Evolutionary conservation across 2,329 filamentous ascomycete species (phyloP).

Genomic region (Corynespora cassiicola): DNA sequence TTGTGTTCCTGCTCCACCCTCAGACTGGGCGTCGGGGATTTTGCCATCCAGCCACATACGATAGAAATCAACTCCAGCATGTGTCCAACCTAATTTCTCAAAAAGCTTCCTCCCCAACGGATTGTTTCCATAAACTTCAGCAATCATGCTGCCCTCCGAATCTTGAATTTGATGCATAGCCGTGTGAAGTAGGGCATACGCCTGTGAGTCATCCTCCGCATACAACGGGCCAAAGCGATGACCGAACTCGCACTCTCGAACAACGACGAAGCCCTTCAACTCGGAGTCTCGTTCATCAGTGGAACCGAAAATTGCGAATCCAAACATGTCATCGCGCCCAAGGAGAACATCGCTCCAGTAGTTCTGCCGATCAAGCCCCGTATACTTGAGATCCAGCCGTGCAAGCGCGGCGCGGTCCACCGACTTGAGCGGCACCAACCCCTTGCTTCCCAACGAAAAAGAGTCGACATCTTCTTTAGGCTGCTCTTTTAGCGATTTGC

Average conservation of each 20-base stretch:
- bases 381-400: conserved; percentile 33
- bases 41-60: conserved; percentile 46
- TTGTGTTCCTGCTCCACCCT: conserved; percentile 34
- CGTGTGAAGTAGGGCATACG: conserved; percentile 27
- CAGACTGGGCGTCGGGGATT: conserved; percentile 36
- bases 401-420: conserved; percentile 27
- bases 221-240: conserved; percentile 46
- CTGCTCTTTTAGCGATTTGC: conserved; percentile 20
- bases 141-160: conserved; percentile 28
- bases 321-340: conserved; percentile 32
- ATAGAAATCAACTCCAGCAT: conserved; percentile 38
- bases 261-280: conserved; percentile 36
- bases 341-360: conserved; percentile 41
- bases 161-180: conserved; percentile 29
- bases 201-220: conserved; percentile 30
- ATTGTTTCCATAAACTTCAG: conserved; percentile 45
- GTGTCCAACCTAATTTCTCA: conserved; percentile 39
- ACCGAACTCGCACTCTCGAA: conserved; percentile 38
- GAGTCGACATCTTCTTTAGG: too few relatives aligned
- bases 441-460: conserved; percentile 2
- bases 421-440: conserved; percentile 17
- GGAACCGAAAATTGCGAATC: conserved; percentile 26
- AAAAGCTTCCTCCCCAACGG: conserved; percentile 33
- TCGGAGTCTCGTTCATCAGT: conserved; percentile 10
- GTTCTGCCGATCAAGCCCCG: conserved; percentile 36